phyloP scores from a whole-genome alignment of 1,284 basidiomycete genomes.

The Puccinia coronata region DNA sequence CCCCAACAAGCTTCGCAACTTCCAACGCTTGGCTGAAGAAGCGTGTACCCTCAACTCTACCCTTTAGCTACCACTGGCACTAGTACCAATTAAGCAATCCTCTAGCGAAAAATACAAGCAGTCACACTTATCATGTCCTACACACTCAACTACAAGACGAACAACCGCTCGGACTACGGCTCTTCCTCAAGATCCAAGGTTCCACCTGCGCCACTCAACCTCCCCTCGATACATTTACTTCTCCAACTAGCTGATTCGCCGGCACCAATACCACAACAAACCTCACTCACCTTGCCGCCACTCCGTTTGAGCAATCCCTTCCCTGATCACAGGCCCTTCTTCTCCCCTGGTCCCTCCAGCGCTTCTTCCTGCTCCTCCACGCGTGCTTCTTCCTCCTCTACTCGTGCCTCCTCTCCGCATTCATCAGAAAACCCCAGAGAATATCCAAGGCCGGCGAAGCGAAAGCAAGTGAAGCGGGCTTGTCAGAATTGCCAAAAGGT shows the following conservation, averaged over 20 bases:
- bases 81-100: not conserved
- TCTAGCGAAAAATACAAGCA: not conserved
- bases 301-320: not conserved
- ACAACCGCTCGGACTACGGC: constrained; percentile 15
- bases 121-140: not conserved
- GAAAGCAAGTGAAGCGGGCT: constrained; percentile 44
- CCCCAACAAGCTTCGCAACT: not conserved
- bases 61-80: not conserved
- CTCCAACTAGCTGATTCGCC: constrained; percentile 26
- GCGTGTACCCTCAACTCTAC: constrained; percentile 1
- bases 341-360: not conserved
- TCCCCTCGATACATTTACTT: constrained; percentile 28
- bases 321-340: not conserved
- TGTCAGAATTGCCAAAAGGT: constrained; percentile 46
- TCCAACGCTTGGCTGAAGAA: not conserved
- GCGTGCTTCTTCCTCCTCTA: not conserved
- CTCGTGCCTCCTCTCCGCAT: constrained; percentile 1
- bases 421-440: not conserved
- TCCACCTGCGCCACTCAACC: constrained; percentile 4
- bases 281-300: constrained; percentile 33
- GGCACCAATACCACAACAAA: not conserved
- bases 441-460: constrained; percentile 5
- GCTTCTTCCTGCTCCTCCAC: constrained; percentile 11
- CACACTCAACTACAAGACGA: not conserved
- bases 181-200: not conserved